Base-by-base conservation (phyloP, 2,329 filamentous ascomycete species). In the Hirsutella thompsonii region DNA sequence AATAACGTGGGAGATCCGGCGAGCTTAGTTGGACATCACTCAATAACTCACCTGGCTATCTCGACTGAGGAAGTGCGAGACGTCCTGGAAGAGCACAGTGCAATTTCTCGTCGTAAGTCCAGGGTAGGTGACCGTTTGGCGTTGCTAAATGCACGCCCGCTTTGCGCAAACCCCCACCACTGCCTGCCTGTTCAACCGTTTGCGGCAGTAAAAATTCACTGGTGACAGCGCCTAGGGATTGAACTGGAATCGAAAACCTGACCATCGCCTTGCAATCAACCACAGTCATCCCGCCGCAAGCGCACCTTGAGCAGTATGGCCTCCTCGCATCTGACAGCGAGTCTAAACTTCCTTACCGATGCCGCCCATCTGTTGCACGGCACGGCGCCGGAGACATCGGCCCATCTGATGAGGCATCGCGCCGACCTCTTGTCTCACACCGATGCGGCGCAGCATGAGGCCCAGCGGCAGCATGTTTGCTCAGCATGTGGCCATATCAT, bases 1-100 rank as follows among this genome's bases (percentile, higher is more conserved):
- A 23, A 61, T 94, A 42, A 84, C 76, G 46, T 98, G 88, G 87
- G 81, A 88, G 49, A 83, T 98, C 49, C 73, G 76, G 48, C 72
- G 87, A 49, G 76, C 79, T 29, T 92, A 26, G 23, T 26, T 26
- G 23, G 23, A 26, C 23, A 26, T 26, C 23, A 6, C 11, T 26
- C 23, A 26, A 26, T 11, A 6, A 26, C 6, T 26, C n/a, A n/a
- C n/a, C n/a, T n/a, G n/a, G n/a, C n/a, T n/a, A n/a, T n/a, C n/a
- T n/a, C n/a, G n/a, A n/a, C n/a, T n/a, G n/a, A n/a, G n/a, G n/a
- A n/a, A n/a, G n/a, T n/a, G n/a, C n/a, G n/a, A n/a, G n/a, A n/a
- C n/a, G n/a, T n/a, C n/a, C n/a, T n/a, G n/a, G n/a, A n/a, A n/a
- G n/a, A 6, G 23, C 11, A 26, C 23, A 26, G 23, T 26, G 23